phyloP scores from a whole-genome alignment of 495 filamentous ascomycete genomes.

The Penicillium taxi region DNA sequence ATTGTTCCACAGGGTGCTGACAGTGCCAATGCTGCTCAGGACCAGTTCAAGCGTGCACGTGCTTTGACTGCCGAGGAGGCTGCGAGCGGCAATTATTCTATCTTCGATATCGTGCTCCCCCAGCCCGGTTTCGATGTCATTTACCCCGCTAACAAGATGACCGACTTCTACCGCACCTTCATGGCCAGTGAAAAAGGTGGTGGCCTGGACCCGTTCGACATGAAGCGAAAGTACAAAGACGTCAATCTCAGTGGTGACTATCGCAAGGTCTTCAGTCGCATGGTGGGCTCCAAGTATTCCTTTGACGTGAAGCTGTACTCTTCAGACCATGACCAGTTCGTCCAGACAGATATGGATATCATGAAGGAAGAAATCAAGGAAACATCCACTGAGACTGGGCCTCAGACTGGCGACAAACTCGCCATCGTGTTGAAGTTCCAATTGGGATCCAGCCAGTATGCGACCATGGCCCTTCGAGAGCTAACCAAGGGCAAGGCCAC shows the following conservation, averaged over 20 bases:
- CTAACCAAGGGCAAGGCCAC: constrained; percentile 62
- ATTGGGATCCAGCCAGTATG: constrained; percentile 80
- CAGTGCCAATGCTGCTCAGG: constrained; percentile 45
- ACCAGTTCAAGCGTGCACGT: constrained; percentile 66
- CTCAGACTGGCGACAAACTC: constrained; percentile 45
- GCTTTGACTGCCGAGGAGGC: constrained; percentile 67
- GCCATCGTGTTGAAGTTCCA: constrained; percentile 82
- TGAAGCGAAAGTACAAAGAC: constrained; percentile 80
- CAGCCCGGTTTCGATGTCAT: constrained; percentile 82
- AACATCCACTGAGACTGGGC: constrained; percentile 2
- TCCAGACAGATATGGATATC: constrained; percentile 71
- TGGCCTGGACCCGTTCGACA: constrained; percentile 69
- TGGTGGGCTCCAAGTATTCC: constrained; percentile 45
- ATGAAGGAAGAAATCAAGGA: constrained; percentile 17
- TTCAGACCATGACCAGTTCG: constrained; percentile 70
- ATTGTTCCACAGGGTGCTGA: constrained; percentile 52
- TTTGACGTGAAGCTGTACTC: constrained; percentile 63
- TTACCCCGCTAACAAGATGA: constrained; percentile 79
- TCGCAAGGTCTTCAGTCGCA: constrained; percentile 69
- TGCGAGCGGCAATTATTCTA: constrained; percentile 65
- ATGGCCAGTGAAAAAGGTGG: constrained; percentile 75
- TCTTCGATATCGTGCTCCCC: constrained; percentile 93
- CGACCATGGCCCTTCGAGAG: constrained; percentile 88
- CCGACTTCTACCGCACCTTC: constrained; percentile 69
- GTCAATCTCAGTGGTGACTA: constrained; percentile 85